A percentile compares a stretch with the other conserved stretches of the same genome.
Conservation (phyloP, 176 grass and related monocot genomes). For the Tuctoria greenei region DNA sequence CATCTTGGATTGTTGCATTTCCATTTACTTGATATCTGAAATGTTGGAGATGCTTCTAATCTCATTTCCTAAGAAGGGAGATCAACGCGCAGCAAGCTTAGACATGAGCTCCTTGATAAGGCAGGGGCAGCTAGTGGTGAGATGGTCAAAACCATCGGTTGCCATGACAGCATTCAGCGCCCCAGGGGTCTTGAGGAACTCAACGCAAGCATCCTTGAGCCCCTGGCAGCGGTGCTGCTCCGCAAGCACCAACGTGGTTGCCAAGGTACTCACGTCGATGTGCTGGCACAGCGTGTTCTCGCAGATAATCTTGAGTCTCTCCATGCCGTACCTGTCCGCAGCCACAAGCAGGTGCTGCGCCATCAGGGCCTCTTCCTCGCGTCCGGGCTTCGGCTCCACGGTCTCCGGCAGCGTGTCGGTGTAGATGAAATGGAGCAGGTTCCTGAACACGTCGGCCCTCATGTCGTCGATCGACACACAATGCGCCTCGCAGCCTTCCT, state of each 20-base stretch:
- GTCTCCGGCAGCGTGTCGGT: neutral
- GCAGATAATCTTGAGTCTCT: constrained; percentile 51
- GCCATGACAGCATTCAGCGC: neutral
- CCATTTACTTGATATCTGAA: neutral
- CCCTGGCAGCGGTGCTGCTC: constrained; percentile 29
- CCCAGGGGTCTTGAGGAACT: constrained; percentile 16
- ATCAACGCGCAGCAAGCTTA: constrained; percentile 8
- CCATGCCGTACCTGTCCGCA: constrained; percentile 53
- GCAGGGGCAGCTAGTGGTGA: neutral
- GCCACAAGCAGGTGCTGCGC: constrained; percentile 55
- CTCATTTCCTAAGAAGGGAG: no score
- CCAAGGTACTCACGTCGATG: neutral
- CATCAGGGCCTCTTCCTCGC: neutral
- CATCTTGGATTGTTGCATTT: neutral
- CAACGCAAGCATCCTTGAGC: constrained; percentile 28
- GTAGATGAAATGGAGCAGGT: constrained; percentile 20
- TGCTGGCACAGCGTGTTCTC: constrained; percentile 30
- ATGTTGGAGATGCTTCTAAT: neutral
- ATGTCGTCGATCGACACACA: constrained; percentile 41
- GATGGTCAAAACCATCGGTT: constrained; percentile 18
- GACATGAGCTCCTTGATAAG: constrained; percentile 25
- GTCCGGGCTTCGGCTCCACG: neutral
- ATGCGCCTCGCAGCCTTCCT: neutral
- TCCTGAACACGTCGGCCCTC: constrained; percentile 44
- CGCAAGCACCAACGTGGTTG: constrained; percentile 4